Base-by-base conservation (phyloP, 2,329 filamentous ascomycete species). In the Metarhizium guizhouense region DNA sequence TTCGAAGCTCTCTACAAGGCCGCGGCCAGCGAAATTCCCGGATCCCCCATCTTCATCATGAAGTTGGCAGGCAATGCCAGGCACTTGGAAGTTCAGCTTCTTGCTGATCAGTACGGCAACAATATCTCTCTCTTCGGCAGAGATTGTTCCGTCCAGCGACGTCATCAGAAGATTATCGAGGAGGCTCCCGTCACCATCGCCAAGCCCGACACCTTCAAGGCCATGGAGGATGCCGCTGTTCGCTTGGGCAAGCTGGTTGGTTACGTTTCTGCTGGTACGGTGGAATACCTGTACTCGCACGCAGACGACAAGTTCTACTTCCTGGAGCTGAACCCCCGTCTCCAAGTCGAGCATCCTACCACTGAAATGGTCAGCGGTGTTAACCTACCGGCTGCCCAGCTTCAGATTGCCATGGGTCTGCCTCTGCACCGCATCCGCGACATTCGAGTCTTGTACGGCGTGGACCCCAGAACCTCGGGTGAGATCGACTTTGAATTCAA, bases 11-110 rank as follows among this genome's bases (percentile, higher is more conserved):
- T 97, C 49, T 99, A 97, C 81, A 94, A 95, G 74, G 94, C 93
- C 49, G 94, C 95, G 25, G 92, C 94, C 5, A 95, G 87, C 72
- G 95, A 99, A 74, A 97, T 99, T 63, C 95, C 94, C 11, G 95
- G 95, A 51, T 99, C 94, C 34, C 94, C 95, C 63, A 99, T 99
- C 74, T 99, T 99, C 82, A 95, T 99, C 77, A 99, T 99, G 94
- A 96, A 99, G 84, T 80, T 99, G 60, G 94, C 94, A 52, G 94
- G 93, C 64, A 96, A 95, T 70, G 94, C 94, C 45, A 82, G 94
- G 64, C 94, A 99, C 81, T 79, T 99, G 76, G 94, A 99, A 75
- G 95, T 99, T 57, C 94, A 99, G 76, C 79, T 99, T 62, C 81
- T 99, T 54, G 95, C 94, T 61, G 95, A 99, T 78, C 91, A 99